Base-by-base conservation (phyloP, 1,139 yeast genomes). In the Pichia inconspicua region DNA sequence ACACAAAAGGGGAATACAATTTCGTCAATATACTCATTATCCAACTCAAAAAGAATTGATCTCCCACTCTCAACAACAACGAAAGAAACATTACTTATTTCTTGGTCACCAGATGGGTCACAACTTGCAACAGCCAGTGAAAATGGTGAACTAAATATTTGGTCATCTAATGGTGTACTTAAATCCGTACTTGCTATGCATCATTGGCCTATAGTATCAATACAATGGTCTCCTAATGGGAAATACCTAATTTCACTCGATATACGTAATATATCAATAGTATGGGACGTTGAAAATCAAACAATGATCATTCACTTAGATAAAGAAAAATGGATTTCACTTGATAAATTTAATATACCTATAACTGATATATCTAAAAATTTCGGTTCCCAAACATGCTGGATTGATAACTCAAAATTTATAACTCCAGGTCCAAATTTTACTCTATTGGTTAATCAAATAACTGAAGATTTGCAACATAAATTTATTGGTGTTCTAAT, bases 401-500 rank as follows among this genome's bases (percentile, higher is more conserved):
- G 96, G 96, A 70, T 88, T 22, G 84, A 80, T 56, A 78, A 77
- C 38, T 67, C 70, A 50, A 84, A 81, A 54, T 85, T 86, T 63
- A 88, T 90, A 2, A 67, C 84, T 14, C 78, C 95, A 1, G 83
- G 85, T 0, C 64, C 71, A 6, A 73, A 73, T 43, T 75, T 80
- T 40, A 59, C 78, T 3, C 75, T 87, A n/a, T 67, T 77, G 32
- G 78, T 88, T 1, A 80, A 76, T 65, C 75, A 78, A 42, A 68
- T 84, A 6, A 71, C 71, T 11, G 78, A 75, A 28, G 41, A 47
- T 15, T n/a, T 11, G 3, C n/a, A 22, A 19, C 66, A 67, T 37
- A 64, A 64, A 38, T 80, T 86, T 0, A 64, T 82, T 2, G 87
- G 92, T 4, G 71, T 73, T 42, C 71, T 88, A 44, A 63, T 74